Conservation (phyloP, 208 protist species). For the Leishmania martiniquensis region DNA sequence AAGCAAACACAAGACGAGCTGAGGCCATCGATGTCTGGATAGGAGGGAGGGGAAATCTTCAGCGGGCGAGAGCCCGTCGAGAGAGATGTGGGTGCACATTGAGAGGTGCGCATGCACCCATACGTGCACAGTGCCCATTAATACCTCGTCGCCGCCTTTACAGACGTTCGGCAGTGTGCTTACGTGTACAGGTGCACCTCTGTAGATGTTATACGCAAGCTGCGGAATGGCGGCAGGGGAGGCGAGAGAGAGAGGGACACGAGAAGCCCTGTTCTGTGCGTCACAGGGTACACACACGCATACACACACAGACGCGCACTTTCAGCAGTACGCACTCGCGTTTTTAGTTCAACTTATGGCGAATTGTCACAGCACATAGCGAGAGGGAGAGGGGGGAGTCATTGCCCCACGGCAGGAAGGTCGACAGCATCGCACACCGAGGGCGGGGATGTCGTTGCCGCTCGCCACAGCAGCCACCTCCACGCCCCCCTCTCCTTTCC, state of each 20-base stretch:
- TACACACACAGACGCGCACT: no score
- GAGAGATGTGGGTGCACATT: not conserved
- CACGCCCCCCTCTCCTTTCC: not conserved
- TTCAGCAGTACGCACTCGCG: not conserved
- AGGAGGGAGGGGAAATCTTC: not conserved
- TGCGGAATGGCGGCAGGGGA: not conserved
- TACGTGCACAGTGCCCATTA: not conserved
- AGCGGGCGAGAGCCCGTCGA: not conserved
- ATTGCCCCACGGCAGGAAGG: not conserved
- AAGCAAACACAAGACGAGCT: not conserved
- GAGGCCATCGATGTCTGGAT: not conserved
- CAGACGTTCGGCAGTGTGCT: not conserved
- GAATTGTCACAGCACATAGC: no score
- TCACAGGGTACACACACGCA: no score
- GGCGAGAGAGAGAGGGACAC: not conserved
- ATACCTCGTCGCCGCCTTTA: not conserved
- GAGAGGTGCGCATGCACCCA: not conserved
- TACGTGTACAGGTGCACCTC: not conserved
- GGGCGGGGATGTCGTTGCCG: not conserved
- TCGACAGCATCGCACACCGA: not conserved
- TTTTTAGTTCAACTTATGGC: not conserved
- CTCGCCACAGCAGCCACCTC: not conserved
- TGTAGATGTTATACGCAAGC: not conserved
- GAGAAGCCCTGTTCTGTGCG: not conserved
- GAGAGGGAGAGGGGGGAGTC: not conserved